Conservation (phyloP, 2,329 filamentous ascomycete species). For the Coniochaeta hoffmannii region DNA sequence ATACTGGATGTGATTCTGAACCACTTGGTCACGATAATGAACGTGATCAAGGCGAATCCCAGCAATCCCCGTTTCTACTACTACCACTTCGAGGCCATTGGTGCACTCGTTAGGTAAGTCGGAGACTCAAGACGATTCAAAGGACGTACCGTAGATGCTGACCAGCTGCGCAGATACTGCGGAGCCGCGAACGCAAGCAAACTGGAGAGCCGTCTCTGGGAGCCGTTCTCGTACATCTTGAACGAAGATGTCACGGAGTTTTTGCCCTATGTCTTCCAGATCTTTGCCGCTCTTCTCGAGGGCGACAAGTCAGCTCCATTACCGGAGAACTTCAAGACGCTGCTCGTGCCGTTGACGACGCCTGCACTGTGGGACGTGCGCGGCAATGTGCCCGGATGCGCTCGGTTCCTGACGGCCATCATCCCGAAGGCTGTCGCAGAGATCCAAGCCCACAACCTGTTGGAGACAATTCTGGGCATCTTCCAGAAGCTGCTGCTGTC, state of each 20-base stretch:
- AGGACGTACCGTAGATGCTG: not conserved
- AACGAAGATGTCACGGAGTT: conserved; percentile 89
- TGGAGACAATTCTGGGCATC: conserved; percentile 85
- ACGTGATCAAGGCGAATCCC: conserved; percentile 87
- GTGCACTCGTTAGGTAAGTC: conserved; percentile 67
- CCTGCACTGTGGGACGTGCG: conserved; percentile 85
- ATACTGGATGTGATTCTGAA: conserved; percentile 72
- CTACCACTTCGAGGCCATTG: conserved; percentile 93
- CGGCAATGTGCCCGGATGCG: conserved; percentile 88
- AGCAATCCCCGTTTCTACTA: conserved; percentile 98
- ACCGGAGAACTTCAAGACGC: conserved; percentile 70
- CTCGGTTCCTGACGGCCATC: conserved; percentile 75
- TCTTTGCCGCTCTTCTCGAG: conserved; percentile 86
- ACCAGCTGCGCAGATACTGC: conserved; percentile 50
- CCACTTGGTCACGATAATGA: conserved; percentile 82
- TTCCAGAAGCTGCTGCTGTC: conserved; percentile 83
- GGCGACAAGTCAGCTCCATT: conserved; percentile 72
- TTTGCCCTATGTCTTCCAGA: conserved; percentile 91
- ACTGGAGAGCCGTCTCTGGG: conserved; percentile 75
- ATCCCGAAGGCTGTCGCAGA: conserved; percentile 67
- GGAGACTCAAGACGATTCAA: not conserved
- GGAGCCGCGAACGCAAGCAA: conserved; percentile 57
- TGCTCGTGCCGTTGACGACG: conserved; percentile 71
- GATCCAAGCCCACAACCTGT: conserved; percentile 71
- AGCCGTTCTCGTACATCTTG: conserved; percentile 74